Percentiles rank a stretch among this genome's conserved stretches.
Conservation (phyloP, 2,329 filamentous ascomycete species). For the Cordyceps pruinosa region DNA sequence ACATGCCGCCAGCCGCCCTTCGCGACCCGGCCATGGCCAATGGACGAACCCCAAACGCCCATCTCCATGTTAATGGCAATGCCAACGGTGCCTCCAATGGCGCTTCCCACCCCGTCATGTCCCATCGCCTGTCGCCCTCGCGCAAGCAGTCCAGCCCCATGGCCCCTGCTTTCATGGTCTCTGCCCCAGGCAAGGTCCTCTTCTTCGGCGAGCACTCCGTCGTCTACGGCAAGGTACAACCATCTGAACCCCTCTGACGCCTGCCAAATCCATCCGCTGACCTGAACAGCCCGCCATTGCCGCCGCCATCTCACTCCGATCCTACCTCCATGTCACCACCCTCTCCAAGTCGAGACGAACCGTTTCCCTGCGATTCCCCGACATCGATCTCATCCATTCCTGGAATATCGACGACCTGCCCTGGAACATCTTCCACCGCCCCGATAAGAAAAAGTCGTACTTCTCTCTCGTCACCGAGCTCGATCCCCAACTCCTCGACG, state of each 20-base stretch:
- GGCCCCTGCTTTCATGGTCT: constrained; percentile 94
- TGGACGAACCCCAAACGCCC: constrained; percentile 17
- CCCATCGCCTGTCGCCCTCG: constrained; percentile 33
- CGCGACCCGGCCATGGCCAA: constrained; percentile 6
- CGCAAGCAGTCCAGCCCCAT: constrained; percentile 57
- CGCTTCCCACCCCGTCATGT: constrained; percentile 29
- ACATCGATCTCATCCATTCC: constrained; percentile 81
- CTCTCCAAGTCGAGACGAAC: constrained; percentile 87
- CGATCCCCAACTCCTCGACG: constrained; percentile 72
- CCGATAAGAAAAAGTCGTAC: constrained; percentile 88
- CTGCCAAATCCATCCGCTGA: background rate
- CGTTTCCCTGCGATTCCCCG: constrained; percentile 81
- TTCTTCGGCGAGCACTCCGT: constrained; percentile 97
- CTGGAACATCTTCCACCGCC: constrained; percentile 73
- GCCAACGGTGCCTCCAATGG: constrained; percentile 28
- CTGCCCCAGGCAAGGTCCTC: constrained; percentile 95
- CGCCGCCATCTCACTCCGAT: constrained; percentile 88
- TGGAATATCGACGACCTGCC: constrained; percentile 93
- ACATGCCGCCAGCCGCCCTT: constrained; percentile 6
- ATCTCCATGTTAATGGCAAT: constrained; percentile 28
- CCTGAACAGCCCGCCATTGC: constrained; percentile 71
- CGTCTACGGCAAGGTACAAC: constrained; percentile 81
- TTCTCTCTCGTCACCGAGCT: constrained; percentile 81
- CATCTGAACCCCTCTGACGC: background rate
- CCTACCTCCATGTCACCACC: constrained; percentile 91